Evolutionary conservation across 129 eudicot species (phyloP).

Genomic region (Sambucus nigra): DNA sequence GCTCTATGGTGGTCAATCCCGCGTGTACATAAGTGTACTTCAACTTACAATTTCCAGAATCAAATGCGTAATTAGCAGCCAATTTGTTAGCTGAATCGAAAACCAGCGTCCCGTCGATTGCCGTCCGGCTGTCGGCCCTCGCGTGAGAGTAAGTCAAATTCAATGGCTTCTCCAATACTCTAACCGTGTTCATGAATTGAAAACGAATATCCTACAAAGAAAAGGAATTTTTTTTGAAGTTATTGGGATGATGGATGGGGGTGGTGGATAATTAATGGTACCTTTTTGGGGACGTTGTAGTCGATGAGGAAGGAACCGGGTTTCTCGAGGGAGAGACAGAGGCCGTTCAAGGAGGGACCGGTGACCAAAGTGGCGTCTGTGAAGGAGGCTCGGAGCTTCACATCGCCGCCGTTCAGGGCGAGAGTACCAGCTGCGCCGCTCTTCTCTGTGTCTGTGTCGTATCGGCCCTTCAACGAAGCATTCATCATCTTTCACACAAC

Average conservation of each 20-base stretch:
- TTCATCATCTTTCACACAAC: conserved; percentile 24
- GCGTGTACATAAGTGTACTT: conserved; percentile 42
- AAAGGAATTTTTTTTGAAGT: conserved; percentile 3
- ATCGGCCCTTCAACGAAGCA: conserved; percentile 39
- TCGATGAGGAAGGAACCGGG: conserved; percentile 50
- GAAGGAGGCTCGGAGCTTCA: conserved; percentile 42
- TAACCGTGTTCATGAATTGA: conserved; percentile 45
- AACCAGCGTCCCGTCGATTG: conserved; percentile 41
- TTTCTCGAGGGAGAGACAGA: conserved; percentile 39
- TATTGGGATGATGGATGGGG: background rate
- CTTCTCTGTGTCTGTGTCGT: conserved; percentile 23
- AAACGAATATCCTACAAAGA: conserved; percentile 46
- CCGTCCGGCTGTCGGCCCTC: conserved; percentile 23
- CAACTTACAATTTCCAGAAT: conserved; percentile 35
- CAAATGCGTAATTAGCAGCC: conserved; percentile 39
- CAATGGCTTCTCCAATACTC: conserved; percentile 41
- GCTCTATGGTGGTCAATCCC: conserved; percentile 36
- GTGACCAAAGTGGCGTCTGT: conserved; percentile 34
- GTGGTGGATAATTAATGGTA: conserved; percentile 5
- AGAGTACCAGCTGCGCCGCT: conserved; percentile 41
- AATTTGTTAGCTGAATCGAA: conserved; percentile 38
- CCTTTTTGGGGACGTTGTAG: conserved; percentile 46
- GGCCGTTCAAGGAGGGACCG: conserved; percentile 36
- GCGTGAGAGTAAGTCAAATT: conserved; percentile 45
- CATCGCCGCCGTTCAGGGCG: conserved; percentile 34